Percentiles rank a stretch among this genome's conserved stretches.
These are phyloP conservation scores for Annulohypoxylon stygium DNA, from an alignment of 495 filamentous ascomycete species.

Conservation along the genomic window DNA sequence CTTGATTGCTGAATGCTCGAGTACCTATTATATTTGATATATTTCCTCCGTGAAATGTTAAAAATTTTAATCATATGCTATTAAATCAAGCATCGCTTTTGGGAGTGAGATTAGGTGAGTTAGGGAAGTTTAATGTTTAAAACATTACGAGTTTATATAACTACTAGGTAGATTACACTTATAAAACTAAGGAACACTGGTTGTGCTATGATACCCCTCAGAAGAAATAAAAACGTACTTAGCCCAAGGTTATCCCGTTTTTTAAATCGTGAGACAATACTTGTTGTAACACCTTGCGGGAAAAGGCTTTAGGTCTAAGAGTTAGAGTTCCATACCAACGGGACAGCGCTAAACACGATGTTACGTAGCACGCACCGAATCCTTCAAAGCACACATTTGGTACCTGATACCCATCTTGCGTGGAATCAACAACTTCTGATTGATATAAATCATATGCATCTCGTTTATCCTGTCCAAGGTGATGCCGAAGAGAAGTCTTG, in stretches of 20 bases:
- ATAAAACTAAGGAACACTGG: too few relatives aligned
- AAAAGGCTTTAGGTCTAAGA: background rate
- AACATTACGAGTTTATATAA: too few relatives aligned
- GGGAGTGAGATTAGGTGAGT: too few relatives aligned
- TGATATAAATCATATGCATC: background rate
- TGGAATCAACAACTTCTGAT: background rate
- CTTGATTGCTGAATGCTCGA: too few relatives aligned
- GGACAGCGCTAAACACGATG: constrained; percentile 14
- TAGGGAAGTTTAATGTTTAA: too few relatives aligned
- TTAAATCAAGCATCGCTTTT: too few relatives aligned
- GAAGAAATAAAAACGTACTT: background rate
- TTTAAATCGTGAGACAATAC: background rate
- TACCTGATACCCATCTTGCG: background rate
- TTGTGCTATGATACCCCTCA: too few relatives aligned
- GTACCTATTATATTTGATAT: too few relatives aligned
- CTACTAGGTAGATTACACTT: too few relatives aligned
- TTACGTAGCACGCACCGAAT: background rate
- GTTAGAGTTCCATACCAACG: constrained; percentile 13
- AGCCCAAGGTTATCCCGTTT: background rate
- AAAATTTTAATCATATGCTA: too few relatives aligned
- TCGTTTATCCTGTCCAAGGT: background rate
- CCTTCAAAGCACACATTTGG: background rate
- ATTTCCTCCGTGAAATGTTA: too few relatives aligned
- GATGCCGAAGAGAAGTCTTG: background rate
- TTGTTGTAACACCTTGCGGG: background rate